phyloP scores from a whole-genome alignment of 768 basidiomycete species.

The Hericium erinaceus region DNA sequence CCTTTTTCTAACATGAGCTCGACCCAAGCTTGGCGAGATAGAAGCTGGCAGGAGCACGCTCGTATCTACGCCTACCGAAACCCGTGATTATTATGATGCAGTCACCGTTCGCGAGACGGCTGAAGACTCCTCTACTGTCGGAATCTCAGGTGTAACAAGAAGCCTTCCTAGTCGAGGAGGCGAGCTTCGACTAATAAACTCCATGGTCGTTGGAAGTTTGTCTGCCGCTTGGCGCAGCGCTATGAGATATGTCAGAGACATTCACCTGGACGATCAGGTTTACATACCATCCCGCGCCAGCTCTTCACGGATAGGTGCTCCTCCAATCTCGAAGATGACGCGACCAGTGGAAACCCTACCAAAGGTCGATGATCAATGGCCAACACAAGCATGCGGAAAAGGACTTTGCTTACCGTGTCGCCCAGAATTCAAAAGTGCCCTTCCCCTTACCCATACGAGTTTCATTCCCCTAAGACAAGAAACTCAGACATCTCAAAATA shows the following conservation, averaged over 20 bases:
- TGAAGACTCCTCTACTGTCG: not conserved
- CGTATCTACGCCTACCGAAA: no score
- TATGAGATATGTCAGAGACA: conserved; percentile 20
- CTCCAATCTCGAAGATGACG: conserved; percentile 92
- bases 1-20: no score
- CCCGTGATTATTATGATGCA: not conserved
- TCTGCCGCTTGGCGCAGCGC: conserved; percentile 82
- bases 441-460: conserved; percentile 99
- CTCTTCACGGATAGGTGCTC: conserved; percentile 82
- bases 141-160: conserved; percentile 26
- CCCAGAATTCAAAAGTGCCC: conserved; percentile 96
- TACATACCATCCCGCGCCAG: conserved; percentile 80
- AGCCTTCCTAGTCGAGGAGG: conserved; percentile 70
- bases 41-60: no score
- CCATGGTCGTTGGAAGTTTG: conserved; percentile 81
- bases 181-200: conserved; percentile 65
- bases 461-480: conserved; percentile 70
- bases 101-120: not conserved
- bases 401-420: conserved; percentile 57
- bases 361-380: not conserved
- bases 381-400: not conserved
- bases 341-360: conserved; percentile 76
- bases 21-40: no score
- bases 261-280: not conserved
- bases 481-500: not conserved